A percentile compares a stretch with the other conserved stretches of the same genome.
These are phyloP conservation scores for Boletus eberwhitei DNA, from an alignment of 768 basidiomycete species.

Conservation along the genomic window DNA sequence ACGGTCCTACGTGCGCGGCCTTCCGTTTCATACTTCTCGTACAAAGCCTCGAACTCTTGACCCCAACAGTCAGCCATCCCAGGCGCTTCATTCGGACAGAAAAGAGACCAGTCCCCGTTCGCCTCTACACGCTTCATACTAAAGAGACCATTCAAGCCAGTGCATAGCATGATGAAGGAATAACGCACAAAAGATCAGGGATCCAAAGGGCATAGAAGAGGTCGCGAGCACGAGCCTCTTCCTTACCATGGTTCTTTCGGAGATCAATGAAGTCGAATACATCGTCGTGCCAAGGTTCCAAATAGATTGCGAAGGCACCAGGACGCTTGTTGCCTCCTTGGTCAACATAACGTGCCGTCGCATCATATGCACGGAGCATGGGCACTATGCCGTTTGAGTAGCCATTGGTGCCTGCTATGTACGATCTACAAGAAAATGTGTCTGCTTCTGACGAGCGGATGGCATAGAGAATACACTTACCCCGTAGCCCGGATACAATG, in stretches of 20 bases:
- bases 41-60: constrained; percentile 84
- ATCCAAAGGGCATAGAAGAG: constrained; percentile 99
- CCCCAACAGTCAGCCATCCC: constrained; percentile 85
- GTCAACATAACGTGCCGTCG: constrained; percentile 97
- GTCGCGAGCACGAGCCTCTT: constrained; percentile 94
- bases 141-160: background rate
- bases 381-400: constrained; percentile 99
- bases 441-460: background rate
- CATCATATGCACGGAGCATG: constrained; percentile 97
- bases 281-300: constrained; percentile 99
- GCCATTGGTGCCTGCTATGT: constrained; percentile 98
- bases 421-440: constrained; percentile 56
- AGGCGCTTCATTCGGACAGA: constrained; percentile 97
- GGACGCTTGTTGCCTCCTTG: constrained; percentile 99
- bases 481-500: constrained; percentile 96
- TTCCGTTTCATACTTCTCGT: constrained; percentile 84
- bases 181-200: constrained; percentile 85
- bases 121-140: constrained; percentile 97
- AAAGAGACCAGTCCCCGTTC: constrained; percentile 89
- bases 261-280: constrained; percentile 97
- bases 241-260: constrained; percentile 98
- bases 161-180: background rate
- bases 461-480: constrained; percentile 39
- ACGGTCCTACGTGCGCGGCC: constrained; percentile 81
- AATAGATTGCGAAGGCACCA: constrained; percentile 96